Conservation (phyloP, 2,329 filamentous ascomycete species). For the Aspergillus sp. region DNA sequence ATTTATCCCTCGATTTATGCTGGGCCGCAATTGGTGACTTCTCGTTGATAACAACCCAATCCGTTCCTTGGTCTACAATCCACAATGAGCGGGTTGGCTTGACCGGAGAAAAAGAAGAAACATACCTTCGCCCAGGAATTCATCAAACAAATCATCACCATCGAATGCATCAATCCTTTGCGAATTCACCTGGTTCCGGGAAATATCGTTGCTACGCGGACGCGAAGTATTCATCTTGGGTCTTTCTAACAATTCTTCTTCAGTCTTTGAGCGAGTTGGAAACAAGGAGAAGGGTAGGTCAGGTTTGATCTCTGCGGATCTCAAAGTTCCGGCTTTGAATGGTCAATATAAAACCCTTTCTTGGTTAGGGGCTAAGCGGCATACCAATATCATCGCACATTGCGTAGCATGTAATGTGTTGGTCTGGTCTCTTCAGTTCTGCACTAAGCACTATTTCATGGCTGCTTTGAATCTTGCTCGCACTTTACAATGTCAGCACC, state of each 20-base stretch:
- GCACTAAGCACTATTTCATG: conserved; percentile 59
- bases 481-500: conserved; percentile 38
- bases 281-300: conserved; percentile 45
- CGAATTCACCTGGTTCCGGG: conserved; percentile 4
- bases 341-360: conserved; percentile 8
- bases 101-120: not conserved
- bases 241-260: conserved; percentile 5
- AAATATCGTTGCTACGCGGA: conserved; percentile 14
- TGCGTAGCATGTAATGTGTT: conserved; percentile 62
- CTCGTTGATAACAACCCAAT: conserved; percentile 16
- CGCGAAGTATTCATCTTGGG: conserved; percentile 11
- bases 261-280: conserved; percentile 14
- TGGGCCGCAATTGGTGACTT: conserved; percentile 5
- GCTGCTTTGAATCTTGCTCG: conserved; percentile 59
- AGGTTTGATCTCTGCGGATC: conserved; percentile 49
- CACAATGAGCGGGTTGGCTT: not conserved
- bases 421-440: conserved; percentile 49
- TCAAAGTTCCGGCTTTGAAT: conserved; percentile 51
- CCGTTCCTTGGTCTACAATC: conserved; percentile 10
- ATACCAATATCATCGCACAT: conserved; percentile 80
- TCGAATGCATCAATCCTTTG: conserved; percentile 46
- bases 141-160: conserved; percentile 49
- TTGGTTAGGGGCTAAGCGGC: conserved; percentile 4
- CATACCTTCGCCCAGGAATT: conserved; percentile 43
- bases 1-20: not conserved